A percentile compares a stretch with the other conserved stretches of the same genome.
Conservation (phyloP, 2,329 filamentous ascomycete genomes). For the Claviceps digitariae region DNA sequence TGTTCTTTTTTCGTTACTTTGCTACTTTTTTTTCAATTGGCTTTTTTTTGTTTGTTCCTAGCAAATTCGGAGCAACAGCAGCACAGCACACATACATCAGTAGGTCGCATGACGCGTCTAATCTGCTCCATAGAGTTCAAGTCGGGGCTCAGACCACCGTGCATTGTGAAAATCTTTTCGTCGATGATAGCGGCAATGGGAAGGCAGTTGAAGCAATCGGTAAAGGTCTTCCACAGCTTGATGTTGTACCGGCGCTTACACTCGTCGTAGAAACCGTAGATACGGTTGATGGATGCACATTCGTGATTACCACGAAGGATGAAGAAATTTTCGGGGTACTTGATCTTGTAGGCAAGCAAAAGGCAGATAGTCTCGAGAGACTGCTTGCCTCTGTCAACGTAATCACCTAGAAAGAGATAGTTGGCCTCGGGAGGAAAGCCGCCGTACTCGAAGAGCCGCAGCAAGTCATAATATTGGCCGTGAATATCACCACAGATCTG, state of each 20-base stretch:
- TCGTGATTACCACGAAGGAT: conserved; percentile 97
- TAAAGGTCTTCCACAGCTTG: conserved; percentile 99
- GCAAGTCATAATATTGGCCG: conserved; percentile 95
- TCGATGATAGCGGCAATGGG: conserved; percentile 98
- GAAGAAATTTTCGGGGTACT: conserved; percentile 99
- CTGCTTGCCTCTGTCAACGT: conserved; percentile 98
- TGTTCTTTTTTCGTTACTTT: too few relatives aligned
- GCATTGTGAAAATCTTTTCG: conserved; percentile 99
- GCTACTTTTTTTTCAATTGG: too few relatives aligned
- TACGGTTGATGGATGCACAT: conserved; percentile 96
- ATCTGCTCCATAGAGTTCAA: conserved; percentile 99
- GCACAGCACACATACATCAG: conserved; percentile 62
- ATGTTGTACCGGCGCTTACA: conserved; percentile 99
- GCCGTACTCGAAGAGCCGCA: conserved; percentile 95
- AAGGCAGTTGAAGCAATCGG: conserved; percentile 98
- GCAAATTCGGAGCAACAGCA: background rate
- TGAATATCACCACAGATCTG: conserved; percentile 99
- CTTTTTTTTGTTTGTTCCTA: background rate
- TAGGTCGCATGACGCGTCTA: conserved; percentile 94
- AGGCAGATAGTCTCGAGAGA: conserved; percentile 97
- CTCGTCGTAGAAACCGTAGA: conserved; percentile 99
- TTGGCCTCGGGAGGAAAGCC: conserved; percentile 97
- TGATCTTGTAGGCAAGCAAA: conserved; percentile 97
- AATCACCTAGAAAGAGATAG: conserved; percentile 98
- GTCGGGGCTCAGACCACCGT: conserved; percentile 91